Conservation (phyloP, 2,329 filamentous ascomycete genomes). For the Scedosporium boydii region DNA sequence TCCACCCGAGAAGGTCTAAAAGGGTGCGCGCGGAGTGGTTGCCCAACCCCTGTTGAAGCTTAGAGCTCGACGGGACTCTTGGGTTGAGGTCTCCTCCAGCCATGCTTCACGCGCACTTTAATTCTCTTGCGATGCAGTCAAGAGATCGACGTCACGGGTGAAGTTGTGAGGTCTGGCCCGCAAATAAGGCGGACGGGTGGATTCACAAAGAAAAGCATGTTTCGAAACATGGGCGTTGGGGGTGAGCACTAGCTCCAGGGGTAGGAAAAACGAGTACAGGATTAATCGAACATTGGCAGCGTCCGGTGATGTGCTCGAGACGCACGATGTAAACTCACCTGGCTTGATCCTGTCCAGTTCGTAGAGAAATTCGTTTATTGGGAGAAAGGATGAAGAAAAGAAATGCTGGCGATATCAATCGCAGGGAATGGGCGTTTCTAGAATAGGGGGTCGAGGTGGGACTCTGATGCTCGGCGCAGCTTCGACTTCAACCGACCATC, state of each 20-base stretch:
- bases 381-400: not conserved
- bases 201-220: not conserved
- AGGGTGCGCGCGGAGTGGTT: not conserved
- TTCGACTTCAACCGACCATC: not conserved
- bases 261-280: not conserved
- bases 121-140: not conserved
- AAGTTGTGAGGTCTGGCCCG: not conserved
- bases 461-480: not conserved
- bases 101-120: not conserved
- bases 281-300: not conserved
- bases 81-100: not conserved
- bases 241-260: not conserved
- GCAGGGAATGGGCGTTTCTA: not conserved
- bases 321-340: not conserved
- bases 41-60: not conserved
- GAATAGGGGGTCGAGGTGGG: slow-evolving; percentile 1
- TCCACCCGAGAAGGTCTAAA: not conserved
- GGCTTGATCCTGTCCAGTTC: not conserved
- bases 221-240: not conserved
- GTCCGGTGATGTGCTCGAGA: not conserved
- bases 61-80: not conserved
- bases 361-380: not conserved
- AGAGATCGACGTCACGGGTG: not conserved
- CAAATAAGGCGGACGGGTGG: not conserved
- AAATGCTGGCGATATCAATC: not conserved